Percentiles rank a stretch among this genome's conserved stretches.
Conservation (phyloP, 225 moss, liverwort and hornwort genomes). For the Sphagnum contortum region DNA sequence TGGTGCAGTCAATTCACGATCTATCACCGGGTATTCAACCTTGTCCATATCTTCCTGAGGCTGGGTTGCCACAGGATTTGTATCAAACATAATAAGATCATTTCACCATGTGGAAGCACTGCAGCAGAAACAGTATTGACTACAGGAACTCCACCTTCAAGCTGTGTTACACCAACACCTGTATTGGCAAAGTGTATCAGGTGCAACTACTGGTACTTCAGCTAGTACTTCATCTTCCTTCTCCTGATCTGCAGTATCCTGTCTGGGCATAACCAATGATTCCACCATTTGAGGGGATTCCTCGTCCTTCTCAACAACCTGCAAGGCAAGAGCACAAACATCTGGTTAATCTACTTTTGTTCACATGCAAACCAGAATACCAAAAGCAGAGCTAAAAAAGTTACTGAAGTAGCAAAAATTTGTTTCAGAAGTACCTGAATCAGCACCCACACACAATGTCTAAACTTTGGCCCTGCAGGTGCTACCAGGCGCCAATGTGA, state of each 20-base stretch:
- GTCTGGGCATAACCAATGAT: conserved; percentile 15
- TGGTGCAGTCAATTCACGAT: neutral
- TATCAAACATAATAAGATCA: conserved; percentile 1
- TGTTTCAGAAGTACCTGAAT: conserved; percentile 38
- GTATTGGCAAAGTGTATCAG: neutral
- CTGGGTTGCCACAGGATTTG: conserved; percentile 4
- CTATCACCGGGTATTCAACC: conserved; percentile 26
- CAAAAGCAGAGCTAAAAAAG: too few relatives aligned
- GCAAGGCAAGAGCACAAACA: neutral
- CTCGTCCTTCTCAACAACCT: conserved; percentile 48
- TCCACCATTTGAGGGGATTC: conserved; percentile 50
- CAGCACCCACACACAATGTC: conserved; percentile 90
- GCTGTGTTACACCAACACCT: neutral
- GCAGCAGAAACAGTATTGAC: neutral
- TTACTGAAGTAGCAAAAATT: too few relatives aligned
- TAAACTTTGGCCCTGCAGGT: conserved; percentile 78
- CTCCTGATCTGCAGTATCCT: conserved; percentile 8
- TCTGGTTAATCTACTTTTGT: too few relatives aligned
- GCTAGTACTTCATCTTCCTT: conserved; percentile 22
- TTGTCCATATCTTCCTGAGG: conserved; percentile 3
- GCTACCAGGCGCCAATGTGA: conserved; percentile 85
- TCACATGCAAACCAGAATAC: too few relatives aligned
- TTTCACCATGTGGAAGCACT: neutral
- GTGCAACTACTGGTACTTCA: neutral
- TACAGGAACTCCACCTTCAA: neutral